Percentiles rank a stretch among this genome's conserved stretches.
Conservation (phyloP, 805 yeast genomes). For the Wickerhamomyces subpelliculosus region DNA sequence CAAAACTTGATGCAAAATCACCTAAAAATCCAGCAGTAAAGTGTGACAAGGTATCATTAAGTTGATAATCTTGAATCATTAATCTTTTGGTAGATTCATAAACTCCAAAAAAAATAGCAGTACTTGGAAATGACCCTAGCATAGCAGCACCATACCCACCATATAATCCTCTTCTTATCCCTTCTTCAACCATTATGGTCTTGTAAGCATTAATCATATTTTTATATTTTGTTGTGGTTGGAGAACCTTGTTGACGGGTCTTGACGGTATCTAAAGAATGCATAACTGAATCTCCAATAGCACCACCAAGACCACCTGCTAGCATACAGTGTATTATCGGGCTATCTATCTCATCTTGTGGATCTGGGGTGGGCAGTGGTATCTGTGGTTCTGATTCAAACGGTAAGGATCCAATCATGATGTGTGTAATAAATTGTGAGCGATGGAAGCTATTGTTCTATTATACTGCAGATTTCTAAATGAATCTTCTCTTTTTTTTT, state of each 20-base stretch:
- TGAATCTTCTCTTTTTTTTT: no score
- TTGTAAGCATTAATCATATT: constrained; percentile 70
- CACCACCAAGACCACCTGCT: constrained; percentile 95
- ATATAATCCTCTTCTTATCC: constrained; percentile 75
- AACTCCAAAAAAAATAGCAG: constrained; percentile 89
- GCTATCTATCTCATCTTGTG: constrained; percentile 8
- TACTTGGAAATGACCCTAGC: constrained; percentile 88
- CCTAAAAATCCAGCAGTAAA: constrained; percentile 88
- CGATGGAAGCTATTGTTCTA: no score
- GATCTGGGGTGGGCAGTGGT: neutral
- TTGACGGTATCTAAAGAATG: constrained; percentile 95
- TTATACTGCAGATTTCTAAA: no score
- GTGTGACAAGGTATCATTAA: constrained; percentile 77
- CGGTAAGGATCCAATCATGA: constrained; percentile 1
- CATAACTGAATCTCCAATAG: constrained; percentile 87
- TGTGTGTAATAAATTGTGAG: no score
- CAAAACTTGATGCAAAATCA: constrained; percentile 79
- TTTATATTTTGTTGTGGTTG: constrained; percentile 55
- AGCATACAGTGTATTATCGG: constrained; percentile 57
- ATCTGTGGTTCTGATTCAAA: neutral
- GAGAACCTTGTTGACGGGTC: constrained; percentile 96
- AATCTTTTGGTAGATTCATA: constrained; percentile 76
- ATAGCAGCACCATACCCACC: constrained; percentile 92
- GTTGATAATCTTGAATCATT: constrained; percentile 52
- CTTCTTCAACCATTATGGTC: constrained; percentile 79